Conservation (phyloP, 176 grass and related monocot genomes). For the Carex kokanica region DNA sequence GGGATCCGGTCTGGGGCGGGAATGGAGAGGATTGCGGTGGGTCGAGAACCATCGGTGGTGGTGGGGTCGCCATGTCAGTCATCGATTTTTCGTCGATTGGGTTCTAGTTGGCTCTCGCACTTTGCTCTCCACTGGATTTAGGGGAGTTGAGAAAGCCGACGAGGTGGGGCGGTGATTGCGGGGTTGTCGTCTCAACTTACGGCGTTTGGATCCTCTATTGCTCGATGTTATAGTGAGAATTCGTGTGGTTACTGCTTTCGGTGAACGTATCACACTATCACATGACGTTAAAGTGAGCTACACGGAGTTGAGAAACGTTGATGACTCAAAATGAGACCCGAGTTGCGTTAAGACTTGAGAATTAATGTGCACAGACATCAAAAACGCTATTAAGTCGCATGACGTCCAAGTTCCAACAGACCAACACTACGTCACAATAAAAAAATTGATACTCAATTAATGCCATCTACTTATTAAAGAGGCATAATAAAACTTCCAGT, state of each 20-base stretch:
- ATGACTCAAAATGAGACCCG: too few relatives aligned
- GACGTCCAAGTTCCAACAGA: too few relatives aligned
- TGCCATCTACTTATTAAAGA: too few relatives aligned
- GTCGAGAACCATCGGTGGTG: slow-evolving; percentile 35
- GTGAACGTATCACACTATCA: not conserved
- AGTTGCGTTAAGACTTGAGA: too few relatives aligned
- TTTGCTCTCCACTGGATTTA: slow-evolving; percentile 21
- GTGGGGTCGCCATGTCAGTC: slow-evolving; percentile 28
- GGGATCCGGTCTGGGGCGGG: not conserved
- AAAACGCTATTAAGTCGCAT: too few relatives aligned
- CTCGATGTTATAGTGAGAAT: not conserved
- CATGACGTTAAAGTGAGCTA: too few relatives aligned
- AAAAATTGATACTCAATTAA: too few relatives aligned
- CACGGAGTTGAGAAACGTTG: too few relatives aligned
- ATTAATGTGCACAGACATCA: too few relatives aligned
- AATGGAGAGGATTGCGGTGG: slow-evolving; percentile 27
- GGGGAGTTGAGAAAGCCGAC: not conserved
- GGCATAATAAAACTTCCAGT: too few relatives aligned
- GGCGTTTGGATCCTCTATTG: slow-evolving; percentile 5
- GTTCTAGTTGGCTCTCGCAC: slow-evolving; percentile 34
- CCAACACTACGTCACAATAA: too few relatives aligned
- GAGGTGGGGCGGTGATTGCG: not conserved
- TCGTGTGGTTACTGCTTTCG: not conserved
- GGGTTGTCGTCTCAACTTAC: not conserved
- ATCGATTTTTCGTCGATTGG: slow-evolving; percentile 27